These are phyloP conservation scores for Curvularia verruculosa DNA, from an alignment of 2,329 filamentous ascomycete genomes.

Conservation along the genomic window DNA sequence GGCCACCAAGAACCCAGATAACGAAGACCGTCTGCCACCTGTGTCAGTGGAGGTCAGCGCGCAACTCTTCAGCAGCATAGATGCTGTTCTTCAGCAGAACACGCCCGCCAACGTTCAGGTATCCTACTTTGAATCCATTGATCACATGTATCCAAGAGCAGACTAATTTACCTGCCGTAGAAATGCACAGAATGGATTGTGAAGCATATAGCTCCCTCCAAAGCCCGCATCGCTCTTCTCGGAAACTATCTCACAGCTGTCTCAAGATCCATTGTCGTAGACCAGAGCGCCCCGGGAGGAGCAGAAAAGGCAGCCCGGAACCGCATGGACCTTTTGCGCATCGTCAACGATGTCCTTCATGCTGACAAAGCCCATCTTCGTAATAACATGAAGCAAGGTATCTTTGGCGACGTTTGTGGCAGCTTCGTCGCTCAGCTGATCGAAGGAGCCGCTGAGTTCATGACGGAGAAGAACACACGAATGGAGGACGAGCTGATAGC, in stretches of 20 bases:
- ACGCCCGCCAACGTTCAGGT: constrained; percentile 43
- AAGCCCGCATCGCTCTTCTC: constrained; percentile 68
- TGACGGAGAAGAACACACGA: constrained; percentile 66
- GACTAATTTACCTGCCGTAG: constrained; percentile 57
- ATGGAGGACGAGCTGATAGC: constrained; percentile 64
- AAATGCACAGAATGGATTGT: constrained; percentile 88
- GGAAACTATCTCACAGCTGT: constrained; percentile 78
- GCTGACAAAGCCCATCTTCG: constrained; percentile 34
- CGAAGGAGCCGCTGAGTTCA: constrained; percentile 59
- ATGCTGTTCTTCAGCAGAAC: constrained; percentile 38
- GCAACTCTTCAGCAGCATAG: constrained; percentile 33
- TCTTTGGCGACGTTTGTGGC: constrained; percentile 52
- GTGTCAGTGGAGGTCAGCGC: constrained; percentile 30
- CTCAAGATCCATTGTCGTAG: constrained; percentile 62
- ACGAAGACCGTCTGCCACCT: constrained; percentile 25
- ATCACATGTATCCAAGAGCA: constrained; percentile 29
- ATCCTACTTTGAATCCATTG: constrained; percentile 32
- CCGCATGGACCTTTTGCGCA: constrained; percentile 76
- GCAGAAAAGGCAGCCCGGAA: constrained; percentile 66
- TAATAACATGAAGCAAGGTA: constrained; percentile 10
- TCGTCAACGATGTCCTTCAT: constrained; percentile 79
- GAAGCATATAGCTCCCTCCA: constrained; percentile 71
- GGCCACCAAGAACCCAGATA: constrained; percentile 31
- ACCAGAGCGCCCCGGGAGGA: constrained; percentile 17
- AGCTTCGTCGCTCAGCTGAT: constrained; percentile 67